phyloP scores from a whole-genome alignment of 1,284 basidiomycete species.

The Chalciporus piperatoides region DNA sequence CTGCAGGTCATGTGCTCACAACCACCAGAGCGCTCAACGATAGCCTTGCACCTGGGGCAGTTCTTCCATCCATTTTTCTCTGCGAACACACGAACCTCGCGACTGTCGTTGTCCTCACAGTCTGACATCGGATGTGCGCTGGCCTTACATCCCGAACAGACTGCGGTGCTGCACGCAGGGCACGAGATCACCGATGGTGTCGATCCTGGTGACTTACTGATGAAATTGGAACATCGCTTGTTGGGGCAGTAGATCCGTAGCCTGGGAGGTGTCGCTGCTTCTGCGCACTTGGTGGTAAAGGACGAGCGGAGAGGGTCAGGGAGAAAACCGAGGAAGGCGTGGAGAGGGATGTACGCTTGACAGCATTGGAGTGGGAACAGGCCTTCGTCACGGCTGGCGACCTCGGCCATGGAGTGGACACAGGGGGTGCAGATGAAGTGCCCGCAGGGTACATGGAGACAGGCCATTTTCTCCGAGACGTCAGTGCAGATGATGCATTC shows the following conservation, averaged over 20 bases:
- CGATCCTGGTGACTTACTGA: conserved; percentile 30
- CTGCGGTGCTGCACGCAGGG: conserved; percentile 26
- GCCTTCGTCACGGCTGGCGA: conserved; percentile 36
- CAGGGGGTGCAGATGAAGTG: conserved; percentile 40
- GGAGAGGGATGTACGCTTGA: conserved; percentile 30
- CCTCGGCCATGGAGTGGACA: conserved; percentile 36
- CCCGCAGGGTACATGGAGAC: conserved; percentile 34
- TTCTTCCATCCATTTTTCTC: conserved; percentile 37
- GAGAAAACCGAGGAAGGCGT: conserved; percentile 30
- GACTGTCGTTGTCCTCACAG: conserved; percentile 22
- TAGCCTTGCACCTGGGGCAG: conserved; percentile 39
- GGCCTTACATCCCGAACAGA: conserved; percentile 35
- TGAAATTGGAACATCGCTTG: conserved; percentile 37
- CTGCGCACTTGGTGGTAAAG: conserved; percentile 31
- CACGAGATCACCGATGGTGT: conserved; percentile 14
- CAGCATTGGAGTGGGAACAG: conserved; percentile 45
- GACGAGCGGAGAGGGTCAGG: conserved; percentile 19
- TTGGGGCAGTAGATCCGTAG: conserved; percentile 42
- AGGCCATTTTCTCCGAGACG: not conserved
- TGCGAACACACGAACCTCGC: conserved; percentile 35
- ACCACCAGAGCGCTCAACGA: conserved; percentile 39
- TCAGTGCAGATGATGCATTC: conserved; percentile 27
- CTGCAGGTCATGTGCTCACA: conserved; percentile 42
- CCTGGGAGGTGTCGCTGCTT: conserved; percentile 33
- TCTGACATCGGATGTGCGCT: conserved; percentile 17